These are phyloP conservation scores for Asterochloris sp. DNA, from an alignment of 139 green algal genomes.

Conservation along the genomic window DNA sequence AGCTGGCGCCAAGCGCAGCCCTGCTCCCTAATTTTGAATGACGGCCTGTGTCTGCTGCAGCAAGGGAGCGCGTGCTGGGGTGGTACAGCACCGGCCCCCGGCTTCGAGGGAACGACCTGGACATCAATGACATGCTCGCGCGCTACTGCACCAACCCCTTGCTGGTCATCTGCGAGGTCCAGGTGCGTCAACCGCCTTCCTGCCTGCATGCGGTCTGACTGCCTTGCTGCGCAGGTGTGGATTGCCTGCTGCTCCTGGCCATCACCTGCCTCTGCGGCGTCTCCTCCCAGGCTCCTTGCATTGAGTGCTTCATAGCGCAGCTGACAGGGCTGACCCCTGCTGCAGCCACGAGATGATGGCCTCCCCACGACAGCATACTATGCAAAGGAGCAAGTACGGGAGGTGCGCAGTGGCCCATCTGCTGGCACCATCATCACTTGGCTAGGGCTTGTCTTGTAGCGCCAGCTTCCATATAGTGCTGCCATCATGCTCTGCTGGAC, in stretches of 20 bases:
- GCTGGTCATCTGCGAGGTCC: conserved; percentile 95
- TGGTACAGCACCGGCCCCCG: conserved; percentile 99
- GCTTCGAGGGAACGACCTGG: conserved; percentile 87
- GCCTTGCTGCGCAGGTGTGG: not conserved
- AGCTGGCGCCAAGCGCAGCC: not conserved
- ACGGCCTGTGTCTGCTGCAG: conserved; percentile 39
- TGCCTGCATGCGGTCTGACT: not conserved
- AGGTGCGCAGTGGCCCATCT: conserved; percentile 31
- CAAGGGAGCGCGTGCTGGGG: conserved; percentile 90
- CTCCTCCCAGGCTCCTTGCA: not conserved
- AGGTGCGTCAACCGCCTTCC: conserved; percentile 41
- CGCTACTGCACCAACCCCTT: conserved; percentile 82
- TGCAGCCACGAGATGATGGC: conserved; percentile 89
- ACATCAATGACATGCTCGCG: conserved; percentile 85
- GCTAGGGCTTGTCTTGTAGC: not conserved
- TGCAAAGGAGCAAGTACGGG: conserved; percentile 84
- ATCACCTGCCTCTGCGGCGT: not conserved
- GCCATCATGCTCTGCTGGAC: not conserved
- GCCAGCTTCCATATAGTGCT: not conserved
- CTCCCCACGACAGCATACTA: conserved; percentile 93
- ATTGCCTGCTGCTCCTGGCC: not conserved
- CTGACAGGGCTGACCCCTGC: not conserved
- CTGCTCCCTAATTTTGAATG: not conserved
- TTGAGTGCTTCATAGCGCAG: not conserved
- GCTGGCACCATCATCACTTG: not conserved